Conservation (phyloP, 306 rosid species). For the Dryas alaskensis region DNA sequence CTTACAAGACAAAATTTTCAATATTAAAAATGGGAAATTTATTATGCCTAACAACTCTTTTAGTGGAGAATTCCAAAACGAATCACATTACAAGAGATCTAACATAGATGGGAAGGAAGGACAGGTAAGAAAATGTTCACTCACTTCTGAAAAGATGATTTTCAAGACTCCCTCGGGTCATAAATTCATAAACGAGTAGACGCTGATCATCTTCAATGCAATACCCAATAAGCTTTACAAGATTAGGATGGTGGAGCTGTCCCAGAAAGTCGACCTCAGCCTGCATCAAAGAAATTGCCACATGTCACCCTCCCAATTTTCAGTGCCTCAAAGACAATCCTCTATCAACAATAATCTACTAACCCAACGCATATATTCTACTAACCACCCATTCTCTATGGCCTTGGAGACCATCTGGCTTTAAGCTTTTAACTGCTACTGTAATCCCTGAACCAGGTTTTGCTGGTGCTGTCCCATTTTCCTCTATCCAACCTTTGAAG, state of each 20-base stretch:
- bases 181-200: constrained; percentile 88
- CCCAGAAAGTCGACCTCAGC: constrained; percentile 97
- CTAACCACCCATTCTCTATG: constrained; percentile 99
- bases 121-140: constrained; percentile 28
- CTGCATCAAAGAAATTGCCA: constrained; percentile 48
- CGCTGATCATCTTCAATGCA: constrained; percentile 91
- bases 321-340: constrained; percentile 29
- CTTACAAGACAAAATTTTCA: no score
- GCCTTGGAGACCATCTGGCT: constrained; percentile 96
- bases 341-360: constrained; percentile 48
- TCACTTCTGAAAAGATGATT: constrained; percentile 96
- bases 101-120: constrained; percentile 5
- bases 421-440: constrained; percentile 92
- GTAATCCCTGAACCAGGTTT: constrained; percentile 93
- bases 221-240: constrained; percentile 90
- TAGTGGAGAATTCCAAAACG: neutral
- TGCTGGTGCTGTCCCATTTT: constrained; percentile 93
- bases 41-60: no score
- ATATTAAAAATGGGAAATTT: no score
- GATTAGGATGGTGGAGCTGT: constrained; percentile 96
- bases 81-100: neutral
- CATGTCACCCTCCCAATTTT: constrained; percentile 34
- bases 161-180: constrained; percentile 97
- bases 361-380: constrained; percentile 74
- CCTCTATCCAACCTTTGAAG: constrained; percentile 98